Conservation (phyloP, 768 basidiomycete genomes). For the Pholiota microspora region DNA sequence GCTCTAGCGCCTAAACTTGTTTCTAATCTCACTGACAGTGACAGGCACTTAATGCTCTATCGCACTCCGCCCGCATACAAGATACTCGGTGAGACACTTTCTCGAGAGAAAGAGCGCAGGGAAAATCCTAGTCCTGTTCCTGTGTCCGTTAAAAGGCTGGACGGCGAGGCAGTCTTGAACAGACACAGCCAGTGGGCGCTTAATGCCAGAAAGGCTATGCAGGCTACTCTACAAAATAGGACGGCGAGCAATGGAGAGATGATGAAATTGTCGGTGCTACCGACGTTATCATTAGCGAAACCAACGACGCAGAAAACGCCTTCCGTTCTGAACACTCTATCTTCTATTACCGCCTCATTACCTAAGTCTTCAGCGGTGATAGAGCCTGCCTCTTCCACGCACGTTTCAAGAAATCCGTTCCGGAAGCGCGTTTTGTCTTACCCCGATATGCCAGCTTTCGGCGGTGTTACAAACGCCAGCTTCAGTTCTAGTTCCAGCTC, state of each 20-base stretch:
- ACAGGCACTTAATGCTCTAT: background rate
- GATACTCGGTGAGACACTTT: background rate
- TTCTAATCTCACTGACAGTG: background rate
- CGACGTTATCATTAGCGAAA: background rate
- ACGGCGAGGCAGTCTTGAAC: background rate
- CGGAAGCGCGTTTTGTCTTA: slow-evolving; percentile 6
- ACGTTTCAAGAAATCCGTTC: slow-evolving; percentile 6
- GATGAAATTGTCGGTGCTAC: background rate
- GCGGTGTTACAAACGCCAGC: background rate
- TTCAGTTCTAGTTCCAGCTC: background rate
- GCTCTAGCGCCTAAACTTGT: background rate
- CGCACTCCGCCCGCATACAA: background rate
- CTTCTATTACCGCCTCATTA: background rate
- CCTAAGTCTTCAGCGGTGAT: background rate
- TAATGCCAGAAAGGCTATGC: background rate
- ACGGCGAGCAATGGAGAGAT: background rate
- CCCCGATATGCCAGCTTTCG: slow-evolving; percentile 5
- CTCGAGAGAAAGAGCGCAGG: background rate
- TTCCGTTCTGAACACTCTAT: background rate
- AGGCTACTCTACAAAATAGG: background rate
- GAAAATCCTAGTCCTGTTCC: too few species aligned
- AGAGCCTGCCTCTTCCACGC: background rate
- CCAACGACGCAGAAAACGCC: background rate
- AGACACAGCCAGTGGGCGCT: background rate
- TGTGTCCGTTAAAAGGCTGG: too few species aligned